Conservation (phyloP, 768 basidiomycete species). For the Boletus vermiculosoides region DNA sequence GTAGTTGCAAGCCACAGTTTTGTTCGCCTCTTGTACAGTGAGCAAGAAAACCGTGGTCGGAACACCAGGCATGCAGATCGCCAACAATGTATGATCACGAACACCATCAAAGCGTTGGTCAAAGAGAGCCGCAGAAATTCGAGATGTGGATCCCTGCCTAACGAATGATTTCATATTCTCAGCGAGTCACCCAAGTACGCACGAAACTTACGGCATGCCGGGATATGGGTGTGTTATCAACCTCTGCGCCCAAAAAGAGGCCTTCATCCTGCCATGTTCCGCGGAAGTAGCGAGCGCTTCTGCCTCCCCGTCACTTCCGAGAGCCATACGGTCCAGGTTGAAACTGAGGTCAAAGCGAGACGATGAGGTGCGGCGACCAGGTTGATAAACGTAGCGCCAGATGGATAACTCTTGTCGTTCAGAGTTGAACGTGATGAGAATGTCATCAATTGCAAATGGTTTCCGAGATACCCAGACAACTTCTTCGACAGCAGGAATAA, state of each 20-base stretch:
- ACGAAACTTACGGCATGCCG: conserved; percentile 47
- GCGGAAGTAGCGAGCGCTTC: conserved; percentile 41
- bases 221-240: conserved; percentile 50
- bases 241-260: conserved; percentile 71
- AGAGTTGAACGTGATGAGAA: conserved; percentile 59
- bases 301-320: conserved; percentile 48
- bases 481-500: conserved; percentile 62
- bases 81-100: conserved; percentile 50
- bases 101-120: conserved; percentile 64
- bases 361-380: conserved; percentile 40
- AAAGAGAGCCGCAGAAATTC: conserved; percentile 57
- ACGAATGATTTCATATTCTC: conserved; percentile 2
- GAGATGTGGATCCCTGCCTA: conserved; percentile 18
- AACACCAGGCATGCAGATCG: conserved; percentile 51
- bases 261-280: conserved; percentile 66
- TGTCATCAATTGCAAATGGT: conserved; percentile 42
- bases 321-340: conserved; percentile 67
- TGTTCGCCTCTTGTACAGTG: conserved; percentile 38
- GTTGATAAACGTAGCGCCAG: conserved; percentile 71
- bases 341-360: conserved; percentile 55
- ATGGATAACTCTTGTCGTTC: conserved; percentile 54
- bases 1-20: conserved; percentile 41
- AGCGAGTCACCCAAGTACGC: not conserved
- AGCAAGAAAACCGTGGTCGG: conserved; percentile 49
- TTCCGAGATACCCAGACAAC: conserved; percentile 58